Conservation (phyloP, 305 asterid genomes). For the Andrographis paniculata region DNA sequence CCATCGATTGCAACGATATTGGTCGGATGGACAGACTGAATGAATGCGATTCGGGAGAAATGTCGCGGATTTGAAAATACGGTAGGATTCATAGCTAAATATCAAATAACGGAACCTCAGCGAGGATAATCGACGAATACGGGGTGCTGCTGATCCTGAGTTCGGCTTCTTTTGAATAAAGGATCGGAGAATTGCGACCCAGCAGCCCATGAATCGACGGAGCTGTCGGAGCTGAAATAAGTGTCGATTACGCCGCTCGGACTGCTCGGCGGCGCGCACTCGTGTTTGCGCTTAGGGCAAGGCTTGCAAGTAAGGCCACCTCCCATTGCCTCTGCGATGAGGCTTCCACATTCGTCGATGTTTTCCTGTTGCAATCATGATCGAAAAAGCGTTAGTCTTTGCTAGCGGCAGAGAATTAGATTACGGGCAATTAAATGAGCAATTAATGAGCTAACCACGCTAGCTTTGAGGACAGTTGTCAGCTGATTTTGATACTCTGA, state of each 20-base stretch:
- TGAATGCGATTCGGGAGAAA: no score
- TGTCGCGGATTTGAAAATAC: no score
- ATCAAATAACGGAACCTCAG: not conserved
- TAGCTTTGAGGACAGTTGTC: constrained; percentile 36
- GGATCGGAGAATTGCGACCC: constrained; percentile 51
- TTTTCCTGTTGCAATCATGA: constrained; percentile 36
- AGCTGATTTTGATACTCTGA: constrained; percentile 40
- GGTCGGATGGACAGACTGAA: no score
- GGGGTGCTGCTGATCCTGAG: constrained; percentile 41
- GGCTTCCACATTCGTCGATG: constrained; percentile 43
- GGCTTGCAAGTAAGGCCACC: constrained; percentile 24
- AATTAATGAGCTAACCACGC: constrained; percentile 40
- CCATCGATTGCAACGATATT: no score
- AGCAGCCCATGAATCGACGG: constrained; percentile 71
- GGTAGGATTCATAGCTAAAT: constrained; percentile 31
- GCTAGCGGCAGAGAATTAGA: not conserved
- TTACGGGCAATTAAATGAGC: not conserved
- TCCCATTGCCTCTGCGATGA: constrained; percentile 40
- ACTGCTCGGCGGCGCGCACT: constrained; percentile 52
- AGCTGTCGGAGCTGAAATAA: constrained; percentile 73
- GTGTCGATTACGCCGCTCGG: constrained; percentile 87
- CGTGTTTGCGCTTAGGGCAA: constrained; percentile 48
- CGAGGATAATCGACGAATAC: constrained; percentile 26
- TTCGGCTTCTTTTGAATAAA: constrained; percentile 56
- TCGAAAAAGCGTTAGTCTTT: constrained; percentile 11